A percentile compares a stretch with the other conserved stretches of the same genome.
Evolutionary conservation across 75 land plant genomes (phyloP).

Genomic region (Pinus albicaulis): DNA sequence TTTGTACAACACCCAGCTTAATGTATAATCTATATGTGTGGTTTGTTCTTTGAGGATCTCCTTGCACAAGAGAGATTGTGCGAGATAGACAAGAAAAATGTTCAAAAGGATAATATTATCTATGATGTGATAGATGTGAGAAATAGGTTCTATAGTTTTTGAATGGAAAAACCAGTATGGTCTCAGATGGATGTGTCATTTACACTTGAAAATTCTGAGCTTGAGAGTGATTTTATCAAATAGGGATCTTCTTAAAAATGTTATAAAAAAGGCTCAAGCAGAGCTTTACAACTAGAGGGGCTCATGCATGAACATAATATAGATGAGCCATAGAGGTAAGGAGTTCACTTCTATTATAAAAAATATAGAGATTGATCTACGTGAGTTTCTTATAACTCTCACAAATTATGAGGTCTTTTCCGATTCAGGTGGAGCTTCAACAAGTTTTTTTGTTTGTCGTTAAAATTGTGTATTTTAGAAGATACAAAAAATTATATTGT

Average conservation of each 20-base stretch:
- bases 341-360: constrained; percentile 35
- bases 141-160: constrained; percentile 80
- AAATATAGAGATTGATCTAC: no score
- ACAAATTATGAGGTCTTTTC: constrained; percentile 71
- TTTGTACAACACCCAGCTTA: constrained; percentile 93
- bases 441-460: constrained; percentile 78
- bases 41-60: constrained; percentile 88
- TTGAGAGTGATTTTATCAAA: constrained; percentile 84
- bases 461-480: constrained; percentile 67
- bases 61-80: constrained; percentile 75
- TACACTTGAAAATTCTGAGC: constrained; percentile 74
- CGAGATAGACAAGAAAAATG: constrained; percentile 82
- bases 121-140: constrained; percentile 89
- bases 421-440: constrained; percentile 89
- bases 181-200: constrained; percentile 97
- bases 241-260: constrained; percentile 86
- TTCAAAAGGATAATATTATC: constrained; percentile 69
- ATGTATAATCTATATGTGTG: constrained; percentile 86
- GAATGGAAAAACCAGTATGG: constrained; percentile 85
- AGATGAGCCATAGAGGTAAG: constrained; percentile 93
- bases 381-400: no score
- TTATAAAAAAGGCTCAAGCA: constrained; percentile 77
- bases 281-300: constrained; percentile 88
- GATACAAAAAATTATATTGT: constrained; percentile 76
- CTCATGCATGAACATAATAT: constrained; percentile 93